Percentiles rank a stretch among this genome's conserved stretches.
These are phyloP conservation scores for Piper longum DNA, from an alignment of 164 flowering plant genomes.

Conservation along the genomic window DNA sequence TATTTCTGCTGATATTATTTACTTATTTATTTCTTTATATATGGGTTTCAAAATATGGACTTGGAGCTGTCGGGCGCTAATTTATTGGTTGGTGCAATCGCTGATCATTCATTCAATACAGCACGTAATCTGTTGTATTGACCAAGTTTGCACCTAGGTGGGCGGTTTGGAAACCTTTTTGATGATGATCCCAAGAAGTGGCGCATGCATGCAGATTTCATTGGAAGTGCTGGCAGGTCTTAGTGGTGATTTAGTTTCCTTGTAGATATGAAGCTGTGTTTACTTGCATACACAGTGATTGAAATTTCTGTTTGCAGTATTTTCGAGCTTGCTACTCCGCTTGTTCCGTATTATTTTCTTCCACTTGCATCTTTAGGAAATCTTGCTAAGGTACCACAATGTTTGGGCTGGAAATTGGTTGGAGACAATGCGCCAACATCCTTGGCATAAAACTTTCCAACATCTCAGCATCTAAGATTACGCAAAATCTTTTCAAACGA, in stretches of 20 bases:
- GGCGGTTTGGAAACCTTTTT: conserved; percentile 79
- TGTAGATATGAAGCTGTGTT: neutral
- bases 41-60: conserved; percentile 99
- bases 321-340: conserved; percentile 74
- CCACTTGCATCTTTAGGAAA: conserved; percentile 89
- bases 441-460: neutral
- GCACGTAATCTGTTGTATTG: conserved; percentile 4
- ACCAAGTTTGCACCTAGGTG: conserved; percentile 43
- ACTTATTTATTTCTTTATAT: conserved; percentile 21
- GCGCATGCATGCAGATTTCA: conserved; percentile 97
- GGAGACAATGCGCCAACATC: neutral
- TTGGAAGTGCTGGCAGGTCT: conserved; percentile 96
- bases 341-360: conserved; percentile 76
- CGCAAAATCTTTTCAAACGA: too few species aligned
- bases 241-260: too few species aligned
- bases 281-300: too few species aligned
- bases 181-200: conserved; percentile 95
- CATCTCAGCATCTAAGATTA: neutral
- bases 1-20: conserved; percentile 1
- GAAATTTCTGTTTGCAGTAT: conserved; percentile 38
- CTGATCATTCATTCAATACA: conserved; percentile 4
- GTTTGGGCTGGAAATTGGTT: neutral
- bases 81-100: conserved; percentile 56
- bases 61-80: conserved; percentile 90
- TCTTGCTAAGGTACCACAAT: conserved; percentile 63